phyloP scores from a whole-genome alignment of 768 basidiomycete species.

The Amanita polypyramis region DNA sequence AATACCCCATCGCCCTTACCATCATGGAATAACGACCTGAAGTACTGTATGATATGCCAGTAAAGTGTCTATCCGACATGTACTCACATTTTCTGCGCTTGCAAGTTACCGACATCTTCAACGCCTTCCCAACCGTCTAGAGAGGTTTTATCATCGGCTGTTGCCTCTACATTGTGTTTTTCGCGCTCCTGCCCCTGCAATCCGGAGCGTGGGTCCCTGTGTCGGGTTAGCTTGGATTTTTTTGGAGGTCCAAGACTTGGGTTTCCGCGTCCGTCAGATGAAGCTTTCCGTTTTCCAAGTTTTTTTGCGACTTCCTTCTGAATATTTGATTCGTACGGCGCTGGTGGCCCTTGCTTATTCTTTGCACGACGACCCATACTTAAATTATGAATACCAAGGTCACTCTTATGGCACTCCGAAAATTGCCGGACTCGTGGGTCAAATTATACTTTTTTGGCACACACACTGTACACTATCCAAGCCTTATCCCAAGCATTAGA shows the following conservation, averaged over 20 bases:
- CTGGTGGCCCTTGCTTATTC: constrained; percentile 71
- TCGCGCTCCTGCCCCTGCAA: constrained; percentile 21
- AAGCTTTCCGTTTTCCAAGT: constrained; percentile 68
- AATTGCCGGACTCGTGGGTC: not conserved
- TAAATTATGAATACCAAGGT: not conserved
- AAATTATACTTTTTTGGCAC: not conserved
- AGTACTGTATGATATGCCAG: constrained; percentile 7
- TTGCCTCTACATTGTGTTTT: constrained; percentile 14
- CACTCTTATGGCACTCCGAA: too few relatives aligned
- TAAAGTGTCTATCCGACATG: not conserved
- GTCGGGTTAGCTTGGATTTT: constrained; percentile 20
- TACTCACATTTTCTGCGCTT: constrained; percentile 31
- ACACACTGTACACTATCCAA: constrained; percentile 45
- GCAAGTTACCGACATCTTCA: constrained; percentile 35
- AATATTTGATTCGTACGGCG: constrained; percentile 35
- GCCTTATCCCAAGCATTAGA: constrained; percentile 65
- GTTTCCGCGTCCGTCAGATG: constrained; percentile 23
- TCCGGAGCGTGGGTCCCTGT: constrained; percentile 18
- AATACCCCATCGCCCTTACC: constrained; percentile 32
- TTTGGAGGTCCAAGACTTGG: constrained; percentile 28
- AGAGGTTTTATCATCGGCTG: constrained; percentile 18
- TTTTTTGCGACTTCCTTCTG: constrained; percentile 36
- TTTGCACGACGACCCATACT: constrained; percentile 78
- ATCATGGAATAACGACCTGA: constrained; percentile 35
- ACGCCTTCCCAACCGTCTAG: constrained; percentile 58